These are phyloP conservation scores for Claviceps digitariae DNA, from an alignment of 2,329 filamentous ascomycete genomes.

Conservation along the genomic window DNA sequence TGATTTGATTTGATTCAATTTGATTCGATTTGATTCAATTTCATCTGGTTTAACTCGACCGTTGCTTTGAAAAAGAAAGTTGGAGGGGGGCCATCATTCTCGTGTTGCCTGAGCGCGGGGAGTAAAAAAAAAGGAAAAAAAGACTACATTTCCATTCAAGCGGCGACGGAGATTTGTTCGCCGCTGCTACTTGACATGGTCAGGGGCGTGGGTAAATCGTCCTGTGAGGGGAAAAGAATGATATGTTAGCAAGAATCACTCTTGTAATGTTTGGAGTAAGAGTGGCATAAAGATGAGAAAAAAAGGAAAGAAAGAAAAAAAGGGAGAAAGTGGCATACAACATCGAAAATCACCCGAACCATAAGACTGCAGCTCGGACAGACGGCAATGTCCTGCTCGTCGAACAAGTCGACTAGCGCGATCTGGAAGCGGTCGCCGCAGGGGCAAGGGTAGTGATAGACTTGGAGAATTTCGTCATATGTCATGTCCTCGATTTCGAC, in stretches of 20 bases:
- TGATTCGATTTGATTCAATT: too few relatives aligned
- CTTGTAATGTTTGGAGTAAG: too few relatives aligned
- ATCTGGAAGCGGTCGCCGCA: slow-evolving; percentile 97
- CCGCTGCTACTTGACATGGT: slow-evolving; percentile 16
- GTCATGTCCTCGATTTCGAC: slow-evolving; percentile 99
- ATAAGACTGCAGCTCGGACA: slow-evolving; percentile 96
- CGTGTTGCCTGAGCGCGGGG: too few relatives aligned
- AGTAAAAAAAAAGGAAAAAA: too few relatives aligned
- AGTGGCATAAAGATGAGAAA: not conserved
- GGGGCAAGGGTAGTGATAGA: slow-evolving; percentile 93
- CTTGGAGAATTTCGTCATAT: slow-evolving; percentile 65
- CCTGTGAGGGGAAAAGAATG: slow-evolving; percentile 18
- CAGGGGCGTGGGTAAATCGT: slow-evolving; percentile 30
- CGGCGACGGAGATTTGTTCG: slow-evolving; percentile 26
- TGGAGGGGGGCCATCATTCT: too few relatives aligned
- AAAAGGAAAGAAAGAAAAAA: not conserved
- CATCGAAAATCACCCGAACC: slow-evolving; percentile 88
- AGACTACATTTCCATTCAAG: slow-evolving; percentile 14
- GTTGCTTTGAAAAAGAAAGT: too few relatives aligned
- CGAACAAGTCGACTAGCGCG: slow-evolving; percentile 65
- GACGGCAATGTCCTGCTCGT: slow-evolving; percentile 88
- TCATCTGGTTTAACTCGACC: too few relatives aligned
- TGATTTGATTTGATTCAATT: too few relatives aligned
- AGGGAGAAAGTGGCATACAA: slow-evolving; percentile 36
- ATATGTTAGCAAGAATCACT: not conserved